phyloP scores from a whole-genome alignment of 2,329 filamentous ascomycete species.

The Talaromyces sp. region DNA sequence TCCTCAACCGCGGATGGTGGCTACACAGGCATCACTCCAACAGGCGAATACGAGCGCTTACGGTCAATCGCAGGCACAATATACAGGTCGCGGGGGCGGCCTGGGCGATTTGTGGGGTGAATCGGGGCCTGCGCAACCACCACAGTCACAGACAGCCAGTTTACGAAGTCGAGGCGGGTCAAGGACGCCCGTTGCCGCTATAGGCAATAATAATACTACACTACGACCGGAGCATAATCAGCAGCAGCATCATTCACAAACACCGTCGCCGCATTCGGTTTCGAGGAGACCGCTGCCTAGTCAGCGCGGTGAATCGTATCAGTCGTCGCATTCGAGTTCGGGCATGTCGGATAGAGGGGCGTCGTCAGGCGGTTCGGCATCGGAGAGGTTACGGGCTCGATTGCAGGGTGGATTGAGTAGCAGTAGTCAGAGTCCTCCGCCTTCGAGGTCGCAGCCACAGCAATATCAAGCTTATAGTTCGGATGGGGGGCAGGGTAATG shows the following conservation, averaged over 20 bases:
- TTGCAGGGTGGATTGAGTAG: constrained; percentile 63
- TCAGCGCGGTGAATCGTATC: constrained; percentile 71
- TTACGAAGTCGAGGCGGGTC: constrained; percentile 33
- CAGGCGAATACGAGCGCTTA: constrained; percentile 29
- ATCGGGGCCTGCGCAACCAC: constrained; percentile 29
- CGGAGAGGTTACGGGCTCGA: constrained; percentile 77
- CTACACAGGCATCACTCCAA: constrained; percentile 53
- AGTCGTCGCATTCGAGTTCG: constrained; percentile 49
- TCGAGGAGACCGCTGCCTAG: constrained; percentile 63
- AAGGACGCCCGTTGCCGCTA: constrained; percentile 21
- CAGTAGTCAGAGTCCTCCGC: constrained; percentile 30
- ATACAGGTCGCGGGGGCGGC: constrained; percentile 45
- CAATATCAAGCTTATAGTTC: constrained; percentile 13
- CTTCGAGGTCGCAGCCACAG: constrained; percentile 8
- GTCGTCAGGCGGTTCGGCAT: constrained; percentile 54
- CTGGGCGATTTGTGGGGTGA: constrained; percentile 60
- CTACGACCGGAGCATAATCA: constrained; percentile 9
- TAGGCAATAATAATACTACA: constrained; percentile 3
- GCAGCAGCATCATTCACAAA: constrained; percentile 24
- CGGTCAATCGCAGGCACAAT: constrained; percentile 28
- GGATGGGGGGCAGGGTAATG: background rate
- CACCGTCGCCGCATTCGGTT: constrained; percentile 27
- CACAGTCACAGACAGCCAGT: constrained; percentile 36
- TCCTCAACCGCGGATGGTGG: constrained; percentile 44
- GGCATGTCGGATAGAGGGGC: constrained; percentile 35